phyloP scores from a whole-genome alignment of 2,329 filamentous ascomycete species.

The Aspergillus bombycis region DNA sequence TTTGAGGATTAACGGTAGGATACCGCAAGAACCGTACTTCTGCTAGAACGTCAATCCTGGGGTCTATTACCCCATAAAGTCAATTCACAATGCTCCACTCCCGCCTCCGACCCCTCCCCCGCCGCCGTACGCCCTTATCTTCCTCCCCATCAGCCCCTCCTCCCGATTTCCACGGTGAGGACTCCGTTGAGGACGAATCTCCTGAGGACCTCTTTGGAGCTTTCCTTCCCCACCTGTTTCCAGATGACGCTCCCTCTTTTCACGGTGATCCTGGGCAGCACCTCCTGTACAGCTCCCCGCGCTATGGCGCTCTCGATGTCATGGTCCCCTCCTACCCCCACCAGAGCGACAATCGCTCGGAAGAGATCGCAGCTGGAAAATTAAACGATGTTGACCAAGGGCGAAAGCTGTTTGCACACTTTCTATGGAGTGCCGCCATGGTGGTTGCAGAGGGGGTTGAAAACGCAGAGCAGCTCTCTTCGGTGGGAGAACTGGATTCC shows the following conservation, averaged over 20 bases:
- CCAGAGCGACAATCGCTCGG: slow-evolving; percentile 29
- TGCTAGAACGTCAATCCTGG: background rate
- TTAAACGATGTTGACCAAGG: slow-evolving; percentile 46
- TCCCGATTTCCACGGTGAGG: slow-evolving; percentile 23
- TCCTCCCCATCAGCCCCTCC: slow-evolving; percentile 17
- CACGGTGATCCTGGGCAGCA: slow-evolving; percentile 57
- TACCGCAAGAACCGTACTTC: background rate
- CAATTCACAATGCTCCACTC: slow-evolving; percentile 31
- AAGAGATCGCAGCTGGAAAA: slow-evolving; percentile 18
- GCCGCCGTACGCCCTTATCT: slow-evolving; percentile 15
- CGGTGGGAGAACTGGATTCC: slow-evolving; percentile 12
- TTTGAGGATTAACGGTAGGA: background rate
- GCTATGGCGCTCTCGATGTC: slow-evolving; percentile 45
- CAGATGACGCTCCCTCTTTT: slow-evolving; percentile 57
- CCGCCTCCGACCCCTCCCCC: slow-evolving; percentile 35
- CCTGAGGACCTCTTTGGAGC: slow-evolving; percentile 58
- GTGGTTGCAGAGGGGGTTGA: slow-evolving; percentile 49
- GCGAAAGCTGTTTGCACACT: slow-evolving; percentile 60
- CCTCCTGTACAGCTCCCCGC: slow-evolving; percentile 53
- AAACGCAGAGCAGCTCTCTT: slow-evolving; percentile 26
- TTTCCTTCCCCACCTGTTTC: slow-evolving; percentile 58
- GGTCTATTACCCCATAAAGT: background rate
- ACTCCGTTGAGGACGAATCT: slow-evolving; percentile 29
- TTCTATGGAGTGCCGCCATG: slow-evolving; percentile 60
- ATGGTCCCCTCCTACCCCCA: slow-evolving; percentile 48